These are phyloP conservation scores for Phalaenopsis hybrid DNA, from an alignment of 116 monocot genomes.

Conservation along the genomic window DNA sequence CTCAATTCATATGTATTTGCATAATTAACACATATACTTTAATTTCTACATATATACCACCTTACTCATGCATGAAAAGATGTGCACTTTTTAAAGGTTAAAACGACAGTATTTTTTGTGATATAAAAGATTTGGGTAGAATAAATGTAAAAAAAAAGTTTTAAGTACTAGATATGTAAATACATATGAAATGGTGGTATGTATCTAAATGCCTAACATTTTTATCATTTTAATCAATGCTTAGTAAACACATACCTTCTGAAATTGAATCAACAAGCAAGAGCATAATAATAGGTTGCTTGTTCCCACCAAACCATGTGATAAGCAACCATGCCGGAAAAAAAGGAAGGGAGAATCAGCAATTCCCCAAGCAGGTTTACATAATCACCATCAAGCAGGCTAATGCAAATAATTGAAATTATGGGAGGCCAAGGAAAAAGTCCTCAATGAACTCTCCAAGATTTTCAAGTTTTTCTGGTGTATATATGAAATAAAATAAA, in stretches of 20 bases:
- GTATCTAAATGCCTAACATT: too few relatives aligned
- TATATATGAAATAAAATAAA: conserved; percentile 26
- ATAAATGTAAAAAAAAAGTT: too few relatives aligned
- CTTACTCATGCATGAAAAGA: too few relatives aligned
- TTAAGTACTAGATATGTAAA: too few relatives aligned
- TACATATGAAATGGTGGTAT: too few relatives aligned
- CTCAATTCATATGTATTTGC: too few relatives aligned
- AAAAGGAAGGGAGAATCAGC: conserved; percentile 41
- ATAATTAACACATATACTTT: too few relatives aligned
- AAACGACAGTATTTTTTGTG: too few relatives aligned
- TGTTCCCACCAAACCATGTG: conserved; percentile 41
- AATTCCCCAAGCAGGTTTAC: conserved; percentile 51
- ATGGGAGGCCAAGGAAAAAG: conserved; percentile 17
- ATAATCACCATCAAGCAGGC: conserved; percentile 63
- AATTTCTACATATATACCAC: too few relatives aligned
- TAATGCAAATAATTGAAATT: conserved; percentile 52
- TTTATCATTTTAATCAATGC: not conserved
- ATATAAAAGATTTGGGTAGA: too few relatives aligned
- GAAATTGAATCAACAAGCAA: conserved; percentile 45
- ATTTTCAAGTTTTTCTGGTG: conserved; percentile 41
- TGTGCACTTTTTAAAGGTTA: too few relatives aligned
- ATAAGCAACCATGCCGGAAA: conserved; percentile 78
- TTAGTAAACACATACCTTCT: conserved; percentile 19
- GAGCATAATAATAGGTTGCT: conserved; percentile 57
- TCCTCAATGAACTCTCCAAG: conserved; percentile 53